These are phyloP conservation scores for Rhodotorula sp. DNA, from an alignment of 1,284 basidiomycete genomes.

Conservation along the genomic window DNA sequence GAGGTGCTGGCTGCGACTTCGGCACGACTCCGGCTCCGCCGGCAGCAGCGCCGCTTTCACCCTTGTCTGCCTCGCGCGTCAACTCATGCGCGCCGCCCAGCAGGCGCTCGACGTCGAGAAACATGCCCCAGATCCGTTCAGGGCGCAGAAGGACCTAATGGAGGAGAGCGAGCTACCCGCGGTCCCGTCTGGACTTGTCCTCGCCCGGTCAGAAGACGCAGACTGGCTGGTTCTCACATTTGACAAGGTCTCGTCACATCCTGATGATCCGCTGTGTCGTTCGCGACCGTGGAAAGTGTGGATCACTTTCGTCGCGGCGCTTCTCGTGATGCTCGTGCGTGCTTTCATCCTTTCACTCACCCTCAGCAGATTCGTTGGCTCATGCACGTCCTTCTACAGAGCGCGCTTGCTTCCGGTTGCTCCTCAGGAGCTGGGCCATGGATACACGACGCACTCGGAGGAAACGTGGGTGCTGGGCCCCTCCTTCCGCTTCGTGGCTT, in stretches of 20 bases:
- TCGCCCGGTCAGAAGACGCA: constrained; percentile 1
- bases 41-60: too few species aligned
- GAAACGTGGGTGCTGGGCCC: constrained; percentile 4
- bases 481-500: not conserved
- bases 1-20: too few species aligned
- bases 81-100: too few species aligned
- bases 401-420: constrained; percentile 14
- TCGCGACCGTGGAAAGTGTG: constrained; percentile 2
- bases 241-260: constrained; percentile 4
- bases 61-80: too few species aligned
- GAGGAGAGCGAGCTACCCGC: not conserved
- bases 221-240: constrained; percentile 17
- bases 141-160: not conserved
- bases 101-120: not conserved
- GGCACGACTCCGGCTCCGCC: too few species aligned
- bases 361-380: not conserved
- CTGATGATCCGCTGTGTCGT: constrained; percentile 20
- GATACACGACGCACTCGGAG: constrained; percentile 20
- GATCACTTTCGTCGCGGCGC: constrained; percentile 21
- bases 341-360: not conserved
- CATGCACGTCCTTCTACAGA: not conserved
- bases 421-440: constrained; percentile 26
- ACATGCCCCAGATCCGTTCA: not conserved
- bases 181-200: constrained; percentile 8
- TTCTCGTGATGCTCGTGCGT: constrained; percentile 19